A percentile compares a stretch with the other conserved stretches of the same genome.
These are phyloP conservation scores for Mollisiaceae sp. DNA, from an alignment of 2,329 filamentous ascomycete species.

Conservation along the genomic window DNA sequence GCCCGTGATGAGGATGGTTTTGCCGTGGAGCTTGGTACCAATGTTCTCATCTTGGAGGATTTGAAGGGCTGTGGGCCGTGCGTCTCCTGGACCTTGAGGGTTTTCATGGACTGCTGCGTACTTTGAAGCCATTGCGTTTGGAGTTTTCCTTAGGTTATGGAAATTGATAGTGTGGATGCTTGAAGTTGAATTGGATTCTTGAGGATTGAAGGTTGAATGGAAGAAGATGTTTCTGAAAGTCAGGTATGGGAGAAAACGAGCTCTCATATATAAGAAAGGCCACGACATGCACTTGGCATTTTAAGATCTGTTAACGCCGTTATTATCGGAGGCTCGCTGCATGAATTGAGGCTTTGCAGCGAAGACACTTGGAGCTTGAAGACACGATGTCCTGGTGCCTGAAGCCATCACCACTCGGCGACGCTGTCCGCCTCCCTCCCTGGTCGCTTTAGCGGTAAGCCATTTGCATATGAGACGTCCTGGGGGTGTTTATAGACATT, in stretches of 20 bases:
- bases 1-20: slow-evolving; percentile 46
- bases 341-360: background rate
- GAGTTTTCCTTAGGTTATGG: background rate
- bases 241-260: background rate
- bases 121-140: slow-evolving; percentile 4
- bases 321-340: background rate
- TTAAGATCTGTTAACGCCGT: background rate
- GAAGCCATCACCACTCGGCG: background rate
- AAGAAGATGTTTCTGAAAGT: background rate
- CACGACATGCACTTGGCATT: background rate
- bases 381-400: background rate
- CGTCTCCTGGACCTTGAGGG: slow-evolving; percentile 36
- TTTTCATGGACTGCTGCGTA: slow-evolving; percentile 27
- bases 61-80: slow-evolving; percentile 44
- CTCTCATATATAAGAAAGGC: background rate
- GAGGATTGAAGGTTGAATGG: background rate
- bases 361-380: too few species aligned
- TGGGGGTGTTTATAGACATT: background rate
- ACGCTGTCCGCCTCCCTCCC: background rate
- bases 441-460: slow-evolving; percentile 1
- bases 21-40: slow-evolving; percentile 45
- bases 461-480: background rate
- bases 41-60: slow-evolving; percentile 39
- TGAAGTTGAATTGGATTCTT: background rate
- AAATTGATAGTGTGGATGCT: background rate